Evolutionary conservation across 345 rosid species (phyloP).

Genomic region (Fremontodendron californicum): DNA sequence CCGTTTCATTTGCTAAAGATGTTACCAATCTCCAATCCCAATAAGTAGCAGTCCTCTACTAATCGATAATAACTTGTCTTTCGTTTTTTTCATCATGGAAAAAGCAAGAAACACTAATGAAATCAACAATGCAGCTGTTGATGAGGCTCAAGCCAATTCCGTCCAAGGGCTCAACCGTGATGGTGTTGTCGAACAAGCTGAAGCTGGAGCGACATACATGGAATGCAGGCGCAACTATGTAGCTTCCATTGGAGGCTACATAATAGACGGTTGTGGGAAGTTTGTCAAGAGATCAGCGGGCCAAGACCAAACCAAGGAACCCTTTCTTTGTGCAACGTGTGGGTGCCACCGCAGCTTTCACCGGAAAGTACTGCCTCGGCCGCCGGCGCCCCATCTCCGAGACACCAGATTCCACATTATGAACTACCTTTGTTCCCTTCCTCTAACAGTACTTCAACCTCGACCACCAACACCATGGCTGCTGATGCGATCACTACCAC

Average conservation of each 20-base stretch:
- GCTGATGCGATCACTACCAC: background rate
- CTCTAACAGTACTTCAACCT: background rate
- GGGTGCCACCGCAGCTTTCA: conserved; percentile 4
- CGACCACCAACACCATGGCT: background rate
- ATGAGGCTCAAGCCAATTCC: background rate
- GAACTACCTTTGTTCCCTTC: background rate
- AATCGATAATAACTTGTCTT: background rate
- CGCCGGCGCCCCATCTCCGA: background rate
- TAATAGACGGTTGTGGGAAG: background rate
- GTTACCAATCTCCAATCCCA: background rate
- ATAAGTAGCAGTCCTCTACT: background rate
- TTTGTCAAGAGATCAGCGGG: background rate
- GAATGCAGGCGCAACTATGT: background rate
- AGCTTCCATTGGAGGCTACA: background rate
- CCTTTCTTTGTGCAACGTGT: background rate
- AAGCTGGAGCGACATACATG: background rate
- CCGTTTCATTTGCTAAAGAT: conserved; percentile 6
- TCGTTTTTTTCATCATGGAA: background rate
- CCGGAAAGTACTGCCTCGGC: background rate
- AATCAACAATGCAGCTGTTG: background rate
- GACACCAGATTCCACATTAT: background rate
- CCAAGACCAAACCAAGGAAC: background rate
- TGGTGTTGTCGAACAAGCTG: background rate
- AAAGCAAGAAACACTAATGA: background rate
- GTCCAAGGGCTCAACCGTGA: no score